Evolutionary conservation across 1,139 yeast genomes (phyloP).

Genomic region (Lodderomyces theae): DNA sequence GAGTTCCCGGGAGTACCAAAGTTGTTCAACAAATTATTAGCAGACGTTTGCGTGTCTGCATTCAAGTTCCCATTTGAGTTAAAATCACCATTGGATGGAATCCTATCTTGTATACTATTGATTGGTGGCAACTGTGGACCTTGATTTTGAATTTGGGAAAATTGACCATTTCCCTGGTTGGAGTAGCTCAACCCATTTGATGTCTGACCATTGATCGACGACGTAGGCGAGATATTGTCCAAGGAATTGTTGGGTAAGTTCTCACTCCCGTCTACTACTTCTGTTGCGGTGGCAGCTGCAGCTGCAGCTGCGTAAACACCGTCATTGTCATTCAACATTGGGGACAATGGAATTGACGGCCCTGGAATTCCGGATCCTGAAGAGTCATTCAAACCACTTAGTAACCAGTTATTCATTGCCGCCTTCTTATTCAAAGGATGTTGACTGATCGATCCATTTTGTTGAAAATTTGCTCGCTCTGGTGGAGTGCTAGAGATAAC

Average conservation of each 20-base stretch:
- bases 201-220: neutral
- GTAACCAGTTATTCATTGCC: slow-evolving; percentile 20
- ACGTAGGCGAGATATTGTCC: slow-evolving; percentile 15
- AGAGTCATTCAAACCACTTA: slow-evolving; percentile 9
- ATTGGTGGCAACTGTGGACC: slow-evolving; percentile 37
- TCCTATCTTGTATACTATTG: slow-evolving; percentile 34
- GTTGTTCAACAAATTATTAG: neutral
- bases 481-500: neutral
- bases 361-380: slow-evolving; percentile 14
- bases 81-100: slow-evolving; percentile 18
- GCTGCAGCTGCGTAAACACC: slow-evolving; percentile 12
- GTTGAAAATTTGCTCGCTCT: neutral
- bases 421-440: slow-evolving; percentile 14
- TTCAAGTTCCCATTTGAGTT: neutral
- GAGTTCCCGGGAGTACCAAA: neutral
- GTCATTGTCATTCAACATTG: slow-evolving; percentile 27
- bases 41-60: neutral
- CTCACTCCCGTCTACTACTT: slow-evolving; percentile 6
- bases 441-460: neutral
- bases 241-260: slow-evolving; percentile 12
- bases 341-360: slow-evolving; percentile 33
- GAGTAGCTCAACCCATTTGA: slow-evolving; percentile 2
- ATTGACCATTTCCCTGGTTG: slow-evolving; percentile 4
- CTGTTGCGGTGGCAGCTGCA: slow-evolving; percentile 11
- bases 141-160: slow-evolving; percentile 27